These are phyloP conservation scores for Zalaria sp. DNA, from an alignment of 2,329 filamentous ascomycete species.

Conservation along the genomic window DNA sequence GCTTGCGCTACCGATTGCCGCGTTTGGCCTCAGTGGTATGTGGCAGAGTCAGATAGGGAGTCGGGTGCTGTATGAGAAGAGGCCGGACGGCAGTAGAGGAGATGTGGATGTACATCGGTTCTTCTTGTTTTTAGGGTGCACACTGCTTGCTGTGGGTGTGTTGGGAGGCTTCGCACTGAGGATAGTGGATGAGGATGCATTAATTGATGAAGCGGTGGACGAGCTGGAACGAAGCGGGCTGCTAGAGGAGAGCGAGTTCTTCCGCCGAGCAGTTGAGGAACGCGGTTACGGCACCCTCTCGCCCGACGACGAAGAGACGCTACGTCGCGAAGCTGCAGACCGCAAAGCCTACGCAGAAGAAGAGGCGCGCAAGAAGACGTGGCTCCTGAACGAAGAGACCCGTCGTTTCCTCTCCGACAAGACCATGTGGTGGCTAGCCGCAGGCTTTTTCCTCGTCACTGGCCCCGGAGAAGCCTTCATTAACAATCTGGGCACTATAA, in stretches of 20 bases:
- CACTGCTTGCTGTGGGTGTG: slow-evolving; percentile 58
- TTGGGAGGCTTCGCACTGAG: slow-evolving; percentile 60
- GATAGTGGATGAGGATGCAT: slow-evolving; percentile 69
- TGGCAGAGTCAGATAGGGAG: slow-evolving; percentile 86
- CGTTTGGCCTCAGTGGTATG: slow-evolving; percentile 88
- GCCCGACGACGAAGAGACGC: slow-evolving; percentile 31
- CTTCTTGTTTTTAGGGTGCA: slow-evolving; percentile 68
- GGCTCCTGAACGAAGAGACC: slow-evolving; percentile 85
- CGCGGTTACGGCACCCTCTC: slow-evolving; percentile 47
- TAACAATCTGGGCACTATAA: slow-evolving; percentile 90
- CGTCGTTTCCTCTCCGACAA: slow-evolving; percentile 68
- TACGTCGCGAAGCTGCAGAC: slow-evolving; percentile 30
- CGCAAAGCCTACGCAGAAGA: slow-evolving; percentile 33
- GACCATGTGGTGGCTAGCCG: slow-evolving; percentile 91
- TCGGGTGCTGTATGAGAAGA: slow-evolving; percentile 57
- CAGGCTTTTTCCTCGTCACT: slow-evolving; percentile 83
- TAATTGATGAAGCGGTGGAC: slow-evolving; percentile 82
- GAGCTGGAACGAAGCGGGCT: slow-evolving; percentile 82
- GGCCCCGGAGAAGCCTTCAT: slow-evolving; percentile 96
- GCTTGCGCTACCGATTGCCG: slow-evolving; percentile 78
- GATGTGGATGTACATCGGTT: slow-evolving; percentile 66
- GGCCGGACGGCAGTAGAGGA: slow-evolving; percentile 44
- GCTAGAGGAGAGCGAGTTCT: slow-evolving; percentile 60
- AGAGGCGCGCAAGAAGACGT: slow-evolving; percentile 64
- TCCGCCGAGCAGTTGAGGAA: slow-evolving; percentile 40